Evolutionary conservation across 169 alveolate species (phyloP).

Genomic region (Theileria annulata): DNA sequence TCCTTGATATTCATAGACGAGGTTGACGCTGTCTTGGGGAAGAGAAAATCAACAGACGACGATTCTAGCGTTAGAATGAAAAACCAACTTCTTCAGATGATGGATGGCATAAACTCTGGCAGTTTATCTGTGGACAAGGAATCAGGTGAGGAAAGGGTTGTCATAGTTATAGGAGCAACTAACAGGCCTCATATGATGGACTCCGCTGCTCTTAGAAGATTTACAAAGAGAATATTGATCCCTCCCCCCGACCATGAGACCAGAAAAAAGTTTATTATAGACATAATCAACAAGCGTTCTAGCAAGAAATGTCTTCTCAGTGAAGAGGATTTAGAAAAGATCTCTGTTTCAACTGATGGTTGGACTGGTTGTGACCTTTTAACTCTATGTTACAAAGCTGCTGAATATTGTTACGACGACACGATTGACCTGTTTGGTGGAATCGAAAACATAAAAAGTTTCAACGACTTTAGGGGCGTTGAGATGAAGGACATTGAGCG

Average conservation of each 20-base stretch:
- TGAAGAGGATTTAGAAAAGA: slow-evolving; percentile 74
- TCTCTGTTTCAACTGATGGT: slow-evolving; percentile 76
- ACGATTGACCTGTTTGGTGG: slow-evolving; percentile 81
- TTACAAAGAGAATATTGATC: slow-evolving; percentile 88
- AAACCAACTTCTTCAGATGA: slow-evolving; percentile 89
- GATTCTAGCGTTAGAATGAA: slow-evolving; percentile 89
- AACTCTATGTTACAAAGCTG: slow-evolving; percentile 84
- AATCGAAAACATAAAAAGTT: slow-evolving; percentile 78
- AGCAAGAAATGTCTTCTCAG: slow-evolving; percentile 71
- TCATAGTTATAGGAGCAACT: slow-evolving; percentile 91
- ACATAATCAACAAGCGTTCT: slow-evolving; percentile 77
- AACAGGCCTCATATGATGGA: slow-evolving; percentile 93
- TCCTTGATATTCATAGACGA: slow-evolving; percentile 93
- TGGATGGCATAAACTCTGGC: slow-evolving; percentile 88
- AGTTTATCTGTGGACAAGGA: neutral
- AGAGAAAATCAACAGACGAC: slow-evolving; percentile 86
- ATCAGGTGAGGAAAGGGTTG: slow-evolving; percentile 77
- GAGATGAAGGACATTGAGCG: slow-evolving; percentile 76
- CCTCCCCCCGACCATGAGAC: slow-evolving; percentile 90
- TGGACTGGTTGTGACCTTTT: slow-evolving; percentile 86
- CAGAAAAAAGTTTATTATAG: slow-evolving; percentile 81
- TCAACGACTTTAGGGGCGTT: slow-evolving; percentile 82
- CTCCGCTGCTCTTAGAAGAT: slow-evolving; percentile 93
- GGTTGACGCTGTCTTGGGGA: slow-evolving; percentile 89
- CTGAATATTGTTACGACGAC: slow-evolving; percentile 85